Percentiles rank a stretch among this genome's conserved stretches.
These are phyloP conservation scores for Cerioporus squamosus DNA, from an alignment of 1,284 basidiomycete genomes.

Conservation along the genomic window DNA sequence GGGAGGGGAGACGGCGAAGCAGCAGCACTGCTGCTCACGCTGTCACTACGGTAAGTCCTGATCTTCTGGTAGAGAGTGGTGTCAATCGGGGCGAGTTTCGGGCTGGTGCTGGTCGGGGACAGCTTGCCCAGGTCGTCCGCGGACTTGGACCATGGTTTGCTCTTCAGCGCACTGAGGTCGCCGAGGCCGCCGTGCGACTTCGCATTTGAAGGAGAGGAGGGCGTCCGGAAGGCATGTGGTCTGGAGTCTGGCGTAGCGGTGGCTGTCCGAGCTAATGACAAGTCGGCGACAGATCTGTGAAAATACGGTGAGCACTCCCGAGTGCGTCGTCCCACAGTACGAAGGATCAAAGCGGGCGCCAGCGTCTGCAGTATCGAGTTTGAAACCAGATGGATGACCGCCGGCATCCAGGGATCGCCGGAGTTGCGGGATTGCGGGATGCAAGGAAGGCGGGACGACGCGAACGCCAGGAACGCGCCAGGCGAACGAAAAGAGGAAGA, in stretches of 20 bases:
- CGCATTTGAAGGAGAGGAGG: constrained; percentile 43
- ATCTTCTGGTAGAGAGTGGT: constrained; percentile 63
- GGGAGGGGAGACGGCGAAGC: constrained; percentile 39
- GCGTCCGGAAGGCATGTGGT: constrained; percentile 31
- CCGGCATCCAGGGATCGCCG: no score
- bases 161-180: constrained; percentile 69
- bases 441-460: neutral
- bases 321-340: neutral
- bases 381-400: no score
- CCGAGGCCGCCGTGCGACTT: constrained; percentile 50
- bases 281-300: constrained; percentile 70
- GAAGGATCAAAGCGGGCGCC: no score
- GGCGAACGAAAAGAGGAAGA: neutral
- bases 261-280: constrained; percentile 53
- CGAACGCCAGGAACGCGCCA: neutral
- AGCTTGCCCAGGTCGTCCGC: constrained; percentile 75
- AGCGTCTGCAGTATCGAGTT: no score
- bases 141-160: constrained; percentile 76
- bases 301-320: neutral
- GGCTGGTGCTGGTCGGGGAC: constrained; percentile 42
- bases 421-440: no score
- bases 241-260: constrained; percentile 50
- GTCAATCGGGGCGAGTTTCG: constrained; percentile 45
- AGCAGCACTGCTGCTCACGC: constrained; percentile 36
- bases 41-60: constrained; percentile 48